Percentiles rank a stretch among this genome's conserved stretches.
These are phyloP conservation scores for Diaporthe ilicicola DNA, from an alignment of 2,329 filamentous ascomycete genomes.

Conservation along the genomic window DNA sequence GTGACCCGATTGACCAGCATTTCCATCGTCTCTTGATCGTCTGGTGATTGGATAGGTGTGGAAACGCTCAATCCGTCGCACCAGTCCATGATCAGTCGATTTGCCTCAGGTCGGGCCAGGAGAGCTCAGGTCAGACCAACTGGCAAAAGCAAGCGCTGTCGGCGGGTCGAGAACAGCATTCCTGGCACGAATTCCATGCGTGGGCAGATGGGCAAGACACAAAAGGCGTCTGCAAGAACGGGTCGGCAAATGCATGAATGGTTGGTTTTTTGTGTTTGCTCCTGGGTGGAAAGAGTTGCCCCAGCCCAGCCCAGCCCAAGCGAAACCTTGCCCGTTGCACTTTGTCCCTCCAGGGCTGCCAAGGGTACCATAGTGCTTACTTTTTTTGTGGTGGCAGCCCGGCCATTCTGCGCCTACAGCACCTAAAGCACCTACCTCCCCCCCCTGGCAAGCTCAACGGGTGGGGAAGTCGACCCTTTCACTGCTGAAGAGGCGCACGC, in stretches of 20 bases:
- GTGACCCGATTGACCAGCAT: neutral
- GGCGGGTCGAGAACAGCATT: constrained; percentile 1
- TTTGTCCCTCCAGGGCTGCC: constrained; percentile 14
- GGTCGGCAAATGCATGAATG: constrained; percentile 21
- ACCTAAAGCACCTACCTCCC: neutral
- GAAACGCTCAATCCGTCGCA: neutral
- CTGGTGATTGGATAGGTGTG: neutral
- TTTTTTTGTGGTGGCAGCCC: neutral
- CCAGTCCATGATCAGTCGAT: constrained; percentile 6
- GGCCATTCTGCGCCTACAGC: neutral
- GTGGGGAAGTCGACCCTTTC: neutral
- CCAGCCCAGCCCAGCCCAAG: neutral
- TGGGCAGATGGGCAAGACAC: constrained; percentile 6
- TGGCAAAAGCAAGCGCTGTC: neutral
- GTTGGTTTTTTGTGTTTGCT: neutral
- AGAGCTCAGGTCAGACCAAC: neutral
- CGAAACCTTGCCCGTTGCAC: constrained; percentile 19
- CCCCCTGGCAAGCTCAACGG: constrained; percentile 15
- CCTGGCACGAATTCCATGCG: neutral
- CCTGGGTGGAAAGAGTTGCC: neutral
- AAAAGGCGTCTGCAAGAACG: constrained; percentile 12
- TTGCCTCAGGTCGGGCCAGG: neutral
- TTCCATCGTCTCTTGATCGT: neutral
- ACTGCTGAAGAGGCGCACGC: constrained; percentile 17
- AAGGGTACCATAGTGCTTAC: neutral